Conservation (phyloP, 345 rosid genomes). For the Lepidium didymum region DNA sequence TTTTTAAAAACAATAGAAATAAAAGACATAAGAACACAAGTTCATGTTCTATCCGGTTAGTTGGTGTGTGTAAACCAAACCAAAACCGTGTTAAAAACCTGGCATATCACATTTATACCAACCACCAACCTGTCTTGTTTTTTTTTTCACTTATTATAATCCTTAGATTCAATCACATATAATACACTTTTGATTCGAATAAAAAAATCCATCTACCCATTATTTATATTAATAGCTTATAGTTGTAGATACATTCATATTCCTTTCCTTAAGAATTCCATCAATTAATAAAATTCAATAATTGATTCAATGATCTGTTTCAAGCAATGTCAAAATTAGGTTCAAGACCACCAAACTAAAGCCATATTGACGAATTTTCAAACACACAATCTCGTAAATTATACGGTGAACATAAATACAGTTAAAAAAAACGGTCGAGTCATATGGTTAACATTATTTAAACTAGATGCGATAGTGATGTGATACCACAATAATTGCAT, state of each 20-base stretch:
- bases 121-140: constrained; percentile 24
- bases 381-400: background rate
- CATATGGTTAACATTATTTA: background rate
- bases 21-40: constrained; percentile 15
- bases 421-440: constrained; percentile 21
- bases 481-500: constrained; percentile 13
- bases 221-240: background rate
- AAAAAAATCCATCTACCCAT: background rate
- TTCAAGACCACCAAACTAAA: constrained; percentile 3
- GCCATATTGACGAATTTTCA: background rate
- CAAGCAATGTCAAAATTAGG: constrained; percentile 19
- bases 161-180: constrained; percentile 6
- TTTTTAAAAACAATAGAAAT: background rate
- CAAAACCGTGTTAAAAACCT: constrained; percentile 31
- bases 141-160: background rate
- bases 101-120: constrained; percentile 27
- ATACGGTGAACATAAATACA: constrained; percentile 1
- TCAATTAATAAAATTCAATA: constrained; percentile 21
- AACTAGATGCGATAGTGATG: constrained; percentile 10
- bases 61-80: constrained; percentile 18
- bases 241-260: constrained; percentile 12
- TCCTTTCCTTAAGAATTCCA: background rate
- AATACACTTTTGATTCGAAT: background rate
- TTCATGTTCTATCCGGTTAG: constrained; percentile 7
- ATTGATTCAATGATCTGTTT: constrained; percentile 25